A percentile compares a stretch with the other conserved stretches of the same genome.
Conservation (phyloP, 2,329 filamentous ascomycete species). For the Cercospora janseana region DNA sequence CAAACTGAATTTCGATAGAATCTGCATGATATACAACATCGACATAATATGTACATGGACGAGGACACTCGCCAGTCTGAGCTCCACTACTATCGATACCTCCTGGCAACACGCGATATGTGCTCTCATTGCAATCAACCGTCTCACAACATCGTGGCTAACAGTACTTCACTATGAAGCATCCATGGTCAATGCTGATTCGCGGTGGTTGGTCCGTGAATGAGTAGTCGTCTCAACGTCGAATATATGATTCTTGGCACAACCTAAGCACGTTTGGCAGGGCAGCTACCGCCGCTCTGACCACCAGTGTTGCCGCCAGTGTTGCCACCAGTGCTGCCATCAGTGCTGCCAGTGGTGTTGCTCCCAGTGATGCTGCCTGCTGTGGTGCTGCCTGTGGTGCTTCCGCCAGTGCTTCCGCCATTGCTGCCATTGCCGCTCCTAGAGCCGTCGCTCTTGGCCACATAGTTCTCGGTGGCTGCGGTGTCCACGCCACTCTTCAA, state of each 20-base stretch:
- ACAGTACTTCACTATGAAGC: background rate
- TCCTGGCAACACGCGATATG: background rate
- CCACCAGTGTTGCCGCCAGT: background rate
- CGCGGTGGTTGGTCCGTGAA: background rate
- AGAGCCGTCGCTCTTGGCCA: background rate
- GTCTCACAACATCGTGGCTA: background rate
- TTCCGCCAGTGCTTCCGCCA: no score
- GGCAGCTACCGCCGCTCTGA: background rate
- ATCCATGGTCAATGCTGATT: background rate
- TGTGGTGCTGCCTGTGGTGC: background rate
- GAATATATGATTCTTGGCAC: background rate
- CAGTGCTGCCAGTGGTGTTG: background rate
- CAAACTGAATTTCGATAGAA: background rate
- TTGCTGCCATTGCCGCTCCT: background rate
- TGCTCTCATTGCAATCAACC: background rate
- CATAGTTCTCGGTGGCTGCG: background rate
- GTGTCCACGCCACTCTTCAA: background rate
- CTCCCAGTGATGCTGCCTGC: background rate
- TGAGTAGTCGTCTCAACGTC: background rate
- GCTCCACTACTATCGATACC: background rate
- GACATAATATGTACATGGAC: background rate
- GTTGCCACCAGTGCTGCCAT: background rate
- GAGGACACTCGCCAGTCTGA: background rate
- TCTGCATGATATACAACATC: background rate
- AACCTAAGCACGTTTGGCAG: background rate